Percentiles rank a stretch among this genome's conserved stretches.
phyloP scores from a whole-genome alignment of 1,284 basidiomycete genomes.

The Irpex rosettiformis region DNA sequence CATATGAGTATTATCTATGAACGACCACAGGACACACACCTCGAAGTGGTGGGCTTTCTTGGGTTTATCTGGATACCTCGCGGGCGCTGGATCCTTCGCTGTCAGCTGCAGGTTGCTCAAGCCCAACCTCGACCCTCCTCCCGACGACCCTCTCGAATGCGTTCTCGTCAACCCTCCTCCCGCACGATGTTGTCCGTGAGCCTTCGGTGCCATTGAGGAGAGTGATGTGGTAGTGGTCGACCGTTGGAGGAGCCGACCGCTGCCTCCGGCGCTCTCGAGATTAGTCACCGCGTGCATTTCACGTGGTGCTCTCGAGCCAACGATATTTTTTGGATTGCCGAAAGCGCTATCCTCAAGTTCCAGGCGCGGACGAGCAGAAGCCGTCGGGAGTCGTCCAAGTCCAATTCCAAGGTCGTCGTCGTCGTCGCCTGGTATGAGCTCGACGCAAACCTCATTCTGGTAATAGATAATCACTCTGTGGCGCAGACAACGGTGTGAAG shows the following conservation, averaged over 20 bases:
- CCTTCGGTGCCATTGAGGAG: slow-evolving; percentile 42
- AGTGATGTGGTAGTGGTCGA: slow-evolving; percentile 20
- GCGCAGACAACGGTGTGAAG: not conserved
- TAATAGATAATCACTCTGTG: not conserved
- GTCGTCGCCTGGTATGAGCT: not conserved
- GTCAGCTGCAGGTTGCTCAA: slow-evolving; percentile 59
- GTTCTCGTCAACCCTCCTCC: slow-evolving; percentile 44
- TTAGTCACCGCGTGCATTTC: slow-evolving; percentile 13
- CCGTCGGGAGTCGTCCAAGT: not conserved
- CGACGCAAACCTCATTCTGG: not conserved
- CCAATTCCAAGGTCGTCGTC: not conserved
- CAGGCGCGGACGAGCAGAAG: not conserved
- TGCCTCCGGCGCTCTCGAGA: slow-evolving; percentile 9
- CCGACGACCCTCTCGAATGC: slow-evolving; percentile 61
- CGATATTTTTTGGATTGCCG: not conserved
- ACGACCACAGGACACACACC: slow-evolving; percentile 30
- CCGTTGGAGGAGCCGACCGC: slow-evolving; percentile 8
- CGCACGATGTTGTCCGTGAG: slow-evolving; percentile 40
- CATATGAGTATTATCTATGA: slow-evolving; percentile 16
- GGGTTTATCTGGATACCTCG: slow-evolving; percentile 44
- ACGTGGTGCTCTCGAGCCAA: not conserved
- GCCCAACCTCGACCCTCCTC: slow-evolving; percentile 48
- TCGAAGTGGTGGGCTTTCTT: slow-evolving; percentile 48
- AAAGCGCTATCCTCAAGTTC: not conserved
- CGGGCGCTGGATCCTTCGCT: slow-evolving; percentile 49